phyloP scores from a whole-genome alignment of 2,329 filamentous ascomycete species.

The Pseudogymnoascus sp. region DNA sequence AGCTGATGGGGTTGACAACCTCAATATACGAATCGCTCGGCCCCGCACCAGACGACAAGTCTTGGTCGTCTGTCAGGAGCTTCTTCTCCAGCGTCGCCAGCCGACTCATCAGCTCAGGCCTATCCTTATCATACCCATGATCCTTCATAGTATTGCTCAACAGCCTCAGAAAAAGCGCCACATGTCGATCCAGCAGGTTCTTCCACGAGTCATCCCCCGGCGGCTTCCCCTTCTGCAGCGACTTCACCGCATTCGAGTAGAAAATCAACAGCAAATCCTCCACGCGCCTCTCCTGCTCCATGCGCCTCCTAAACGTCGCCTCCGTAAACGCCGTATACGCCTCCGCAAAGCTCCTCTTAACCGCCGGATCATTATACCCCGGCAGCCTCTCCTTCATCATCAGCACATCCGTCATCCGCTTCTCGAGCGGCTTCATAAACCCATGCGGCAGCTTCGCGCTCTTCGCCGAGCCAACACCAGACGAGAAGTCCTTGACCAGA shows the following conservation, averaged over 20 bases:
- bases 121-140: constrained; percentile 76
- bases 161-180: constrained; percentile 87
- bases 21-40: constrained; percentile 63
- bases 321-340: constrained; percentile 93
- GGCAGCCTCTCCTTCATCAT: constrained; percentile 74
- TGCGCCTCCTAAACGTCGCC: constrained; percentile 74
- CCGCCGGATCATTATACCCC: constrained; percentile 80
- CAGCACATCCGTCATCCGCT: constrained; percentile 36
- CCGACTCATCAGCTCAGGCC: constrained; percentile 72
- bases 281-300: constrained; percentile 88
- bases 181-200: constrained; percentile 82
- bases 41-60: constrained; percentile 59
- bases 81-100: constrained; percentile 84
- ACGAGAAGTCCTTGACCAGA: constrained; percentile 78
- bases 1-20: constrained; percentile 71
- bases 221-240: constrained; percentile 68
- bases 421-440: constrained; percentile 51
- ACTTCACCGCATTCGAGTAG: constrained; percentile 89
- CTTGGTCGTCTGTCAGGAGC: constrained; percentile 84
- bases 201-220: constrained; percentile 84
- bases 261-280: constrained; percentile 94
- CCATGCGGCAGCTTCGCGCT: constrained; percentile 58
- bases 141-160: constrained; percentile 72
- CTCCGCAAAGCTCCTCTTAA: constrained; percentile 90
- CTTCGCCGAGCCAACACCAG: constrained; percentile 53